Evolutionary conservation across 2,329 filamentous ascomycete species (phyloP).

Genomic region (Diaporthe vexans): DNA sequence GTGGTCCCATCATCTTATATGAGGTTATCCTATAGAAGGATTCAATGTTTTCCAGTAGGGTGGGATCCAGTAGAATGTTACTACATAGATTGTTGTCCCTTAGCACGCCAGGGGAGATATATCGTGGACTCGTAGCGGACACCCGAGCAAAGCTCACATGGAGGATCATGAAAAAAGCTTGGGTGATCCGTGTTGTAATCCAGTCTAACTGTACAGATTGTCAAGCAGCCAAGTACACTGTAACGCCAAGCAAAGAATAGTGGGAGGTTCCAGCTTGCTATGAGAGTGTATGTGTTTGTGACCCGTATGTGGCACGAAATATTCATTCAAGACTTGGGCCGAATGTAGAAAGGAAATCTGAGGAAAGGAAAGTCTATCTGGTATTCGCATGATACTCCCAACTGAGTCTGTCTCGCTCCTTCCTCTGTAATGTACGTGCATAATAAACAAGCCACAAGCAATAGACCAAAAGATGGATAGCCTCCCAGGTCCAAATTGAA

Average conservation of each 20-base stretch:
- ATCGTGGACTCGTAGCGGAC: too few species aligned
- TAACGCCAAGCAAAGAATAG: too few species aligned
- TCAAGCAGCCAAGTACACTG: background rate
- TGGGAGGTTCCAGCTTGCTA: background rate
- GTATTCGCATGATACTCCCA: background rate
- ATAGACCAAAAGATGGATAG: background rate
- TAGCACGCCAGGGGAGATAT: too few species aligned
- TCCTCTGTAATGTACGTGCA: conserved; percentile 6
- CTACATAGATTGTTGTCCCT: too few species aligned
- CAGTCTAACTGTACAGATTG: background rate
- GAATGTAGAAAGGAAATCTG: background rate
- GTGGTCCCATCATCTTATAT: too few species aligned
- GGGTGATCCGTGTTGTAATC: background rate
- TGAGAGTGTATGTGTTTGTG: background rate
- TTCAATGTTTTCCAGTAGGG: too few species aligned
- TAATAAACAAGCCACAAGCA: background rate
- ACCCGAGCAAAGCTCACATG: background rate
- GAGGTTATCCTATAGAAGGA: too few species aligned
- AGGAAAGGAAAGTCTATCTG: conserved; percentile 22
- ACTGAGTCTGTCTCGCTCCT: background rate
- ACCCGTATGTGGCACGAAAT: background rate
- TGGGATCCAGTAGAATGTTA: too few species aligned
- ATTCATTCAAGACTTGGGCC: background rate
- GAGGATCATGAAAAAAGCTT: background rate
- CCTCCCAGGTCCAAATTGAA: background rate